Percentiles rank a stretch among this genome's conserved stretches.
These are phyloP conservation scores for Gossypium trilobum DNA, from an alignment of 441 rosid species.

Conservation along the genomic window DNA sequence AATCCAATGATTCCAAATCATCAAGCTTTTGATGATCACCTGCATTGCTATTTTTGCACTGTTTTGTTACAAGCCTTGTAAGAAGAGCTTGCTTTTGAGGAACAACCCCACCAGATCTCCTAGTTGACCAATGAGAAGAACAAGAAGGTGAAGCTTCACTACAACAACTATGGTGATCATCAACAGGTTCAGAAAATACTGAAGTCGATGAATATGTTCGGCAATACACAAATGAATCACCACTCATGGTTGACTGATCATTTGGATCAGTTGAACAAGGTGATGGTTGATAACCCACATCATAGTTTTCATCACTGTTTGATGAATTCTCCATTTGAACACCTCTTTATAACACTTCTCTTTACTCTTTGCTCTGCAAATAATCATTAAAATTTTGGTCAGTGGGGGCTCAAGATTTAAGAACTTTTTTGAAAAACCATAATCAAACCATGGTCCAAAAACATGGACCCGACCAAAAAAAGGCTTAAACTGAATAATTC, in stretches of 20 bases:
- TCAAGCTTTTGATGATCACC: conserved; percentile 28
- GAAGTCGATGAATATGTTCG: conserved; percentile 62
- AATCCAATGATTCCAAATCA: conserved; percentile 34
- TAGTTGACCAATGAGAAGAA: conserved; percentile 49
- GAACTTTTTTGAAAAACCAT: conserved; percentile 11
- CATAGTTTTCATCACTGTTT: conserved; percentile 40
- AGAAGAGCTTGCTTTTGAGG: conserved; percentile 20
- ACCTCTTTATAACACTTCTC: not conserved
- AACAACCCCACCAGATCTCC: conserved; percentile 22
- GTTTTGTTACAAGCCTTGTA: conserved; percentile 27
- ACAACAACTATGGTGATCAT: conserved; percentile 43
- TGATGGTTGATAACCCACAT: conserved; percentile 44
- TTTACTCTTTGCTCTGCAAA: conserved; percentile 26
- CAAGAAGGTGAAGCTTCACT: conserved; percentile 63
- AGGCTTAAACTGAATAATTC: conserved; percentile 1
- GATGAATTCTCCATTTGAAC: conserved; percentile 39
- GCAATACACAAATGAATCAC: conserved; percentile 48
- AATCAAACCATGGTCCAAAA: conserved; percentile 7
- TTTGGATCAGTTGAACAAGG: conserved; percentile 47
- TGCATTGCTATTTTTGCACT: conserved; percentile 16
- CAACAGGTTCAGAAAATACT: conserved; percentile 45
- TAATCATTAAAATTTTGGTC: conserved; percentile 25
- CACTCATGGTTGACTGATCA: conserved; percentile 45
- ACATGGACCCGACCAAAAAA: conserved; percentile 12
- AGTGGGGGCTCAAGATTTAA: conserved; percentile 14